Percentiles rank a stretch among this genome's conserved stretches.
Conservation (phyloP, 1,284 basidiomycete genomes). For the Apiotrichum siamense region DNA sequence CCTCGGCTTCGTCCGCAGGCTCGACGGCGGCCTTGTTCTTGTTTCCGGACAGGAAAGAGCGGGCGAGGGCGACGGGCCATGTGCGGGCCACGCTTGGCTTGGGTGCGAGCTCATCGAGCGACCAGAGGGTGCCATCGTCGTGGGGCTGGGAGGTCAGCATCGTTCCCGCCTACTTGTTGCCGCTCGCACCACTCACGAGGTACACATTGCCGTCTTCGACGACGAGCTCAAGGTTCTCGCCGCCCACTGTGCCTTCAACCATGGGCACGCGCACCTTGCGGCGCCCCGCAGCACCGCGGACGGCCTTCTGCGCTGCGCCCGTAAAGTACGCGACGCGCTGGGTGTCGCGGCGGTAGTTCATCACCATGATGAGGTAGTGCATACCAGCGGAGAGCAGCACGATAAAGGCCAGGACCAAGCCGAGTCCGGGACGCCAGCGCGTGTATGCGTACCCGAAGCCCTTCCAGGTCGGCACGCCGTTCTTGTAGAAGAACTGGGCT, state of each 20-base stretch:
- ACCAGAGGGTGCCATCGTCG: conserved; percentile 34
- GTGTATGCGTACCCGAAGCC: conserved; percentile 74
- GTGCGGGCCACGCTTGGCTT: conserved; percentile 31
- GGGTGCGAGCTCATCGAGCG: conserved; percentile 34
- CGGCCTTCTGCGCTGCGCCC: conserved; percentile 58
- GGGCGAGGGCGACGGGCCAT: conserved; percentile 36
- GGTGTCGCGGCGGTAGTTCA: conserved; percentile 70
- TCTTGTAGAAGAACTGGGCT: conserved; percentile 46
- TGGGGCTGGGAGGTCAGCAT: conserved; percentile 37
- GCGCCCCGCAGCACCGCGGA: conserved; percentile 54
- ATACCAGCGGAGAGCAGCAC: conserved; percentile 63
- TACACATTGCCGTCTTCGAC: conserved; percentile 43
- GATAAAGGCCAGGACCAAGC: conserved; percentile 69
- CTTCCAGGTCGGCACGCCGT: conserved; percentile 47
- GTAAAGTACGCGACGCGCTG: conserved; percentile 63
- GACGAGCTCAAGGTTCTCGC: conserved; percentile 39
- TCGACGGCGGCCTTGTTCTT: conserved; percentile 10
- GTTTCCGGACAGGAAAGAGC: conserved; percentile 11
- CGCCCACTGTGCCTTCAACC: conserved; percentile 34
- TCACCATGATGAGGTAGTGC: conserved; percentile 69
- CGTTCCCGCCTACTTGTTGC: background rate
- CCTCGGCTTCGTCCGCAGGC: conserved; percentile 11
- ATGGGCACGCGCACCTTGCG: conserved; percentile 46
- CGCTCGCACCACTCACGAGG: conserved; percentile 31
- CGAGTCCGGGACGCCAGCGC: conserved; percentile 81